These are phyloP conservation scores for Cucurbitaria berberidis DNA, from an alignment of 2,329 filamentous ascomycete genomes.

Conservation along the genomic window DNA sequence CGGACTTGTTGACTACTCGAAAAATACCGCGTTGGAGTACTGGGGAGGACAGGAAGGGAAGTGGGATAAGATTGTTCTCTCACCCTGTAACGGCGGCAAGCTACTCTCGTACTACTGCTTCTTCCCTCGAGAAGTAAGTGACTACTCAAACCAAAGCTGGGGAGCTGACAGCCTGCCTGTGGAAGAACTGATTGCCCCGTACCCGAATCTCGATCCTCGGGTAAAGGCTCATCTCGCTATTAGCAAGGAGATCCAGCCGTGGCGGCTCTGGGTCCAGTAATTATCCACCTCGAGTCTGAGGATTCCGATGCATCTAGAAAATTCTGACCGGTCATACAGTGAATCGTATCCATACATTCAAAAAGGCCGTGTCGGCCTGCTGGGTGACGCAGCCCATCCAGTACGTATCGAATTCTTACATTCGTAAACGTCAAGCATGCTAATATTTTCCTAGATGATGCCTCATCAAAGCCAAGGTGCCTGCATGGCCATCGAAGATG, in stretches of 20 bases:
- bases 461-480: slow-evolving; percentile 73
- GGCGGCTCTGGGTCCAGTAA: slow-evolving; percentile 69
- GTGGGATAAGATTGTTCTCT: slow-evolving; percentile 72
- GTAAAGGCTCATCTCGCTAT: slow-evolving; percentile 65
- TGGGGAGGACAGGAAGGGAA: slow-evolving; percentile 71
- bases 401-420: too few species aligned
- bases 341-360: slow-evolving; percentile 64
- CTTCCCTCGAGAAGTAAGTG: slow-evolving; percentile 65
- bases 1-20: slow-evolving; percentile 68
- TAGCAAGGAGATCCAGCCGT: slow-evolving; percentile 67
- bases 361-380: slow-evolving; percentile 60
- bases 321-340: too few species aligned
- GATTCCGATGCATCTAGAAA: too few species aligned
- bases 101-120: slow-evolving; percentile 74
- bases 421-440: too few species aligned
- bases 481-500: slow-evolving; percentile 72
- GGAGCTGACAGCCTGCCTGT: slow-evolving; percentile 58
- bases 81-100: slow-evolving; percentile 70
- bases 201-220: slow-evolving; percentile 64
- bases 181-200: slow-evolving; percentile 66
- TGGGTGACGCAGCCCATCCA: slow-evolving; percentile 72
- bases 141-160: slow-evolving; percentile 68
- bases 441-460: too few species aligned
- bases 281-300: too few species aligned
- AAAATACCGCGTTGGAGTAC: slow-evolving; percentile 68